Conservation (phyloP, 148 eudicot species). For the Vaccinium vitisidaea region DNA sequence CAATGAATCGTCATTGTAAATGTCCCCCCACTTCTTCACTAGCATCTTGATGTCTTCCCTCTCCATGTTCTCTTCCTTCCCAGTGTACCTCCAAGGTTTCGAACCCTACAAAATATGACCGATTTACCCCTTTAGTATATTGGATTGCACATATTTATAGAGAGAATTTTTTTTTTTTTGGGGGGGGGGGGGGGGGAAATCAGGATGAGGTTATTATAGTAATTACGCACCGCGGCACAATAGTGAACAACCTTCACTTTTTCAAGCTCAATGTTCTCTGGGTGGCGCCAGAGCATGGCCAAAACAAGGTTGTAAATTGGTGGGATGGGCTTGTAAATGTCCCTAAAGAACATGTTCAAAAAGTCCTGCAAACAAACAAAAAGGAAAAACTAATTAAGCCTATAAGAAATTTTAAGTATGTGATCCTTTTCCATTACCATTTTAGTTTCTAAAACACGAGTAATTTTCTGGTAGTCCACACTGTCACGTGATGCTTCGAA, state of each 20-base stretch:
- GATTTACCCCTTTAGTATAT: background rate
- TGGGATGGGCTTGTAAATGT: conserved; percentile 64
- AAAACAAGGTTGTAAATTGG: conserved; percentile 59
- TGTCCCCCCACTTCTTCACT: conserved; percentile 43
- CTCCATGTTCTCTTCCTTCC: conserved; percentile 46
- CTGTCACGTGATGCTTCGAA: no score
- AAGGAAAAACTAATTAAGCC: background rate
- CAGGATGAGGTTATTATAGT: background rate
- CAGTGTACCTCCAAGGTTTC: conserved; percentile 48
- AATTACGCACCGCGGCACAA: conserved; percentile 52
- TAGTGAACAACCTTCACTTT: conserved; percentile 79
- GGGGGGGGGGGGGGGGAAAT: background rate
- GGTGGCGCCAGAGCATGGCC: conserved; percentile 92
- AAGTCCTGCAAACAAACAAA: conserved; percentile 71
- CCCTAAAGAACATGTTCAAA: conserved; percentile 72
- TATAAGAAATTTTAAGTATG: background rate
- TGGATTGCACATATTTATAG: background rate
- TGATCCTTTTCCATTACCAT: no score
- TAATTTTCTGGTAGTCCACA: no score
- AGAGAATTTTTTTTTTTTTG: background rate
- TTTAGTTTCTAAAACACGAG: no score
- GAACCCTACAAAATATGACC: conserved; percentile 28
- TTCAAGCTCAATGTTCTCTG: conserved; percentile 51
- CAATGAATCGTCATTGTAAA: conserved; percentile 38
- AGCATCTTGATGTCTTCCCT: conserved; percentile 46